phyloP scores from a whole-genome alignment of 1,284 basidiomycete genomes.

The Phylloboletellus chloephorus region DNA sequence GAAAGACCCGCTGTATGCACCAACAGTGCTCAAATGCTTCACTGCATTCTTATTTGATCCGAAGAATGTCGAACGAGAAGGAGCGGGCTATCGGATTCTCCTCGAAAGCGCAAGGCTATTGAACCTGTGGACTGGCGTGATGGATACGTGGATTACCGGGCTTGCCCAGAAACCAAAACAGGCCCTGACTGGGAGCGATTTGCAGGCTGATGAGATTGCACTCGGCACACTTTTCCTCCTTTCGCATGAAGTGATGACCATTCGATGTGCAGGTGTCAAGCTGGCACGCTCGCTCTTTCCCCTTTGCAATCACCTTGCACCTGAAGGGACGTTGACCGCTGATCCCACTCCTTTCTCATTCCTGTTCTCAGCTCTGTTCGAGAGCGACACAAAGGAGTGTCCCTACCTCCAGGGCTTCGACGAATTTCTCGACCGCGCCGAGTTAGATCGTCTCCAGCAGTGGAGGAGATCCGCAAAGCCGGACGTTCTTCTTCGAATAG shows the following conservation, averaged over 20 bases:
- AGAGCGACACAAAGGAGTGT: slow-evolving; percentile 24
- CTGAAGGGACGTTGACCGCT: slow-evolving; percentile 28
- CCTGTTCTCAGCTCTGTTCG: slow-evolving; percentile 43
- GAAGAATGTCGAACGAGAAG: slow-evolving; percentile 61
- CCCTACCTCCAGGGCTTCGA: slow-evolving; percentile 58
- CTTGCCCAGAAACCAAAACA: slow-evolving; percentile 41
- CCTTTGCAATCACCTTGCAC: slow-evolving; percentile 37
- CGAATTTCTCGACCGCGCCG: slow-evolving; percentile 56
- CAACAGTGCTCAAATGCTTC: slow-evolving; percentile 65
- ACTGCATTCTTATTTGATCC: slow-evolving; percentile 78
- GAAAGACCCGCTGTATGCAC: slow-evolving; percentile 52
- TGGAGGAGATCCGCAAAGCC: slow-evolving; percentile 52
- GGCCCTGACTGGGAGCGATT: slow-evolving; percentile 38
- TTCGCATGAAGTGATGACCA: slow-evolving; percentile 50
- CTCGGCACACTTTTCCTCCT: slow-evolving; percentile 76
- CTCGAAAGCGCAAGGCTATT: slow-evolving; percentile 64
- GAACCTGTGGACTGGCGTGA: slow-evolving; percentile 69
- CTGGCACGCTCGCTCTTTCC: slow-evolving; percentile 50
- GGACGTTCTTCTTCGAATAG: slow-evolving; percentile 57
- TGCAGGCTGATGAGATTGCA: slow-evolving; percentile 52
- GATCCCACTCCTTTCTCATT: slow-evolving; percentile 24
- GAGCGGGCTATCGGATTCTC: slow-evolving; percentile 55
- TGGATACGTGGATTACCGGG: slow-evolving; percentile 63
- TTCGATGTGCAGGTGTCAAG: slow-evolving; percentile 57
- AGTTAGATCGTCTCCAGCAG: slow-evolving; percentile 54